phyloP scores from a whole-genome alignment of 2,329 filamentous ascomycete species.

The Fusarium sp. region DNA sequence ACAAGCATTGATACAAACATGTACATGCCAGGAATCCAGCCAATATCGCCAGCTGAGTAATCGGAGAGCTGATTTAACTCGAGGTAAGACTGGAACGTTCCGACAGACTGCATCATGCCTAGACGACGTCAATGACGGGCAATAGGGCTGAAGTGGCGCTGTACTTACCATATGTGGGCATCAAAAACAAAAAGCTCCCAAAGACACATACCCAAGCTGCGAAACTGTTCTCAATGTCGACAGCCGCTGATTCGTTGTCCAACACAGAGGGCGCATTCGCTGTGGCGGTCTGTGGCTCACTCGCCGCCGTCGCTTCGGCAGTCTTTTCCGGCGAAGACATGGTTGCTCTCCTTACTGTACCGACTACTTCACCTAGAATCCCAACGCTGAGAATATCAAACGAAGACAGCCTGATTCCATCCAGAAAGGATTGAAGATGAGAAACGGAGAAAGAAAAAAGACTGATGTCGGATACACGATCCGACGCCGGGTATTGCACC shows the following conservation, averaged over 20 bases:
- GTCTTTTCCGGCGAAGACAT: conserved; percentile 1
- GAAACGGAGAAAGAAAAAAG: background rate
- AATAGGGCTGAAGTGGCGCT: too few species aligned
- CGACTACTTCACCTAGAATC: too few species aligned
- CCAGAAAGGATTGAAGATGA: too few species aligned
- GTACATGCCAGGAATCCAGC: conserved; percentile 9
- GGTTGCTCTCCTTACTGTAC: too few species aligned
- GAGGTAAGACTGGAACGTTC: conserved; percentile 13
- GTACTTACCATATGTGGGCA: conserved; percentile 1
- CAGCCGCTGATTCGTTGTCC: background rate
- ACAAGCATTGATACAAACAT: conserved; percentile 10
- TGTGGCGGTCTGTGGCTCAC: background rate
- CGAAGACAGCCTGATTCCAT: accelerated
- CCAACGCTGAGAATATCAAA: too few species aligned
- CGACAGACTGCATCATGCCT: conserved; percentile 23
- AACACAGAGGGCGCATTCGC: background rate
- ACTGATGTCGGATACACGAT: background rate
- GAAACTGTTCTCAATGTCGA: conserved; percentile 9
- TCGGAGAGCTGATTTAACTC: conserved; percentile 10
- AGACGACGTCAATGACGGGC: background rate
- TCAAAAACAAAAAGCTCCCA: conserved; percentile 6
- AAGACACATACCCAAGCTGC: conserved; percentile 10
- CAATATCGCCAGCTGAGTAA: conserved; percentile 12
- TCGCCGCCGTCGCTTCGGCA: background rate
- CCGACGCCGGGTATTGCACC: conserved; percentile 17